Conservation (phyloP, 176 grass and related monocot genomes). For the Triticum monococcum region DNA sequence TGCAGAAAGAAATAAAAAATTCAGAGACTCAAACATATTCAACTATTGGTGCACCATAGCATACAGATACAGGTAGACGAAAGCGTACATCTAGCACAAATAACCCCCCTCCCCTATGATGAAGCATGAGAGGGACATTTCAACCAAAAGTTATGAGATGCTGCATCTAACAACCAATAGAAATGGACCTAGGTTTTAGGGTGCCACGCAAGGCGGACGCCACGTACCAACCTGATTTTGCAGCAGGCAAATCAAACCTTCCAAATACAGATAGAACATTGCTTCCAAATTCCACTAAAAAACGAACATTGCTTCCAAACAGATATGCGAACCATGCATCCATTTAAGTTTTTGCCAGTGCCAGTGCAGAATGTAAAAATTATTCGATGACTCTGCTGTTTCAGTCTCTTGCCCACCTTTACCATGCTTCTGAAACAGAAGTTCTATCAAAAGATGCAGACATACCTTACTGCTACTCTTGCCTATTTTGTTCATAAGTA, state of each 20-base stretch:
- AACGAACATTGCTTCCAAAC: slow-evolving; percentile 13
- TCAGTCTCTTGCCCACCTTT: not conserved
- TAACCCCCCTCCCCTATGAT: slow-evolving; percentile 42
- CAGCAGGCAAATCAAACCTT: not conserved
- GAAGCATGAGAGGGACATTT: slow-evolving; percentile 38
- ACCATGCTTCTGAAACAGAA: not conserved
- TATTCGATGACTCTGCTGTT: not conserved
- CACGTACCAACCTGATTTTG: slow-evolving; percentile 35
- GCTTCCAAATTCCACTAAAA: slow-evolving; percentile 1
- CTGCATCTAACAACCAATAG: slow-evolving; percentile 57
- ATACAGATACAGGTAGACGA: slow-evolving; percentile 21
- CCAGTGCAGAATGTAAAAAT: not conserved
- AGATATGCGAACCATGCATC: slow-evolving; percentile 14
- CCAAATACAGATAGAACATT: not conserved
- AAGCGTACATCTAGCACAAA: slow-evolving; percentile 43
- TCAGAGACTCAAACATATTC: slow-evolving; percentile 30
- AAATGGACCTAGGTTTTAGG: slow-evolving; percentile 35
- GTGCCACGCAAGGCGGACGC: slow-evolving; percentile 12
- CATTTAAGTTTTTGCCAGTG: not conserved
- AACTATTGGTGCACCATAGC: slow-evolving; percentile 43
- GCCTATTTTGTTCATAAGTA: not conserved
- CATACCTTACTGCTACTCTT: not conserved
- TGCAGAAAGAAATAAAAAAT: too few relatives aligned
- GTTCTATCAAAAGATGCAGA: not conserved
- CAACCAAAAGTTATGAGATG: slow-evolving; percentile 45